Percentiles rank a stretch among this genome's conserved stretches.
phyloP scores from a whole-genome alignment of 2,329 filamentous ascomycete species.

The Exophiala sp. region DNA sequence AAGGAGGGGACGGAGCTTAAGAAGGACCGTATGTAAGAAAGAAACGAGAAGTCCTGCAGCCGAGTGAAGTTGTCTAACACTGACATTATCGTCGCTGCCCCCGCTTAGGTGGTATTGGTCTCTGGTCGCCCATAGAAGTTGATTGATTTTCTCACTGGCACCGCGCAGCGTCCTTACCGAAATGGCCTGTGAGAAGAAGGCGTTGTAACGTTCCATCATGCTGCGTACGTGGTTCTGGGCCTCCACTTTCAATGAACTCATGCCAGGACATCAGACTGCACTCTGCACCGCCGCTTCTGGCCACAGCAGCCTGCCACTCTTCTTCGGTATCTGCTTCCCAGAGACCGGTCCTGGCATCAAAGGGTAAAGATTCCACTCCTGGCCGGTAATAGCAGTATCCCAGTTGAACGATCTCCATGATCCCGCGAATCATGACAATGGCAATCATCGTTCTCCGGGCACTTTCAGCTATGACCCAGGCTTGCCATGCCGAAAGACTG shows the following conservation, averaged over 20 bases:
- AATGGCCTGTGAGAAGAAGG: slow-evolving; percentile 20
- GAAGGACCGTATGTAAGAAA: no score
- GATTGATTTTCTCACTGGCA: slow-evolving; percentile 1
- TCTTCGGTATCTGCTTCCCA: slow-evolving; percentile 23
- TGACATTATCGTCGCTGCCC: no score
- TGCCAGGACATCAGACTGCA: slow-evolving; percentile 24
- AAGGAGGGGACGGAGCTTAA: no score
- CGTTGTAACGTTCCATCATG: slow-evolving; percentile 23
- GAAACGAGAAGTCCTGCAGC: no score
- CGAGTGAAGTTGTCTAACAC: no score
- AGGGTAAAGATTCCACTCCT: slow-evolving; percentile 22
- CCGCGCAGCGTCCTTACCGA: slow-evolving; percentile 15
- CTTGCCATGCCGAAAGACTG: slow-evolving; percentile 20
- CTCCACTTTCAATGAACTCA: slow-evolving; percentile 21
- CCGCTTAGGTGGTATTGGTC: no score
- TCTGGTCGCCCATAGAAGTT: no score
- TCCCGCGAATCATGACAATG: slow-evolving; percentile 13
- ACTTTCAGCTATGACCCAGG: slow-evolving; percentile 23
- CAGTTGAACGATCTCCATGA: slow-evolving; percentile 13
- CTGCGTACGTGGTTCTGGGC: slow-evolving; percentile 11
- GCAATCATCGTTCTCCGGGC: slow-evolving; percentile 22
- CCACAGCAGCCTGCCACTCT: slow-evolving; percentile 18
- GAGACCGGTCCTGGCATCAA: slow-evolving; percentile 24
- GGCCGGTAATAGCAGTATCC: slow-evolving; percentile 24
- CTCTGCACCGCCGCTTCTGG: slow-evolving; percentile 12